phyloP scores from a whole-genome alignment of 176 grass and related monocot species.

The Cenchrus americanus region DNA sequence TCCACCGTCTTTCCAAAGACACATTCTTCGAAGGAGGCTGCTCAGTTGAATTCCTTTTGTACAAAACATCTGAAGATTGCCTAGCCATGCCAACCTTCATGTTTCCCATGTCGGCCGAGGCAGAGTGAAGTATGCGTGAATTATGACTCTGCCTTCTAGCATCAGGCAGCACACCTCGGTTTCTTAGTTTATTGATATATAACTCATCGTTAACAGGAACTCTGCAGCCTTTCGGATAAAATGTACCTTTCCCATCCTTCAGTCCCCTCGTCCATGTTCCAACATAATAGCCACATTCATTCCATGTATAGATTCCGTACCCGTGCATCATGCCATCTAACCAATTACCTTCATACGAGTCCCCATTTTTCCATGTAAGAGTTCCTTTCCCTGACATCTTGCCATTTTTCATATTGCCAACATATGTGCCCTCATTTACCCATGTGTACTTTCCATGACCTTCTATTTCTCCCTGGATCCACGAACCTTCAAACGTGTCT shows the following conservation, averaged over 20 bases:
- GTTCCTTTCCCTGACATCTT: slow-evolving; percentile 89
- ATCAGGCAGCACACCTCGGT: slow-evolving; percentile 77
- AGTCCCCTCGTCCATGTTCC: slow-evolving; percentile 95
- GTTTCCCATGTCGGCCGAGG: slow-evolving; percentile 80
- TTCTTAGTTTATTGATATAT: slow-evolving; percentile 78
- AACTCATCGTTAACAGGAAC: slow-evolving; percentile 66
- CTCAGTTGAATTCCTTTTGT: slow-evolving; percentile 51
- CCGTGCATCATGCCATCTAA: slow-evolving; percentile 90
- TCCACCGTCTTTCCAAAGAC: slow-evolving; percentile 92
- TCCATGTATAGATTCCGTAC: slow-evolving; percentile 86
- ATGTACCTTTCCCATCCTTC: slow-evolving; percentile 93
- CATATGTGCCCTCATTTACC: slow-evolving; percentile 74
- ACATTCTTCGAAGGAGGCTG: slow-evolving; percentile 57
- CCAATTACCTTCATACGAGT: slow-evolving; percentile 95
- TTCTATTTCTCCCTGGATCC: slow-evolving; percentile 89
- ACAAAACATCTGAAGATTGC: slow-evolving; percentile 38
- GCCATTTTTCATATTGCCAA: slow-evolving; percentile 89
- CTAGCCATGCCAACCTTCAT: slow-evolving; percentile 60
- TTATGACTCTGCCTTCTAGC: slow-evolving; percentile 71
- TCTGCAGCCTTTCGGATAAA: slow-evolving; percentile 92
- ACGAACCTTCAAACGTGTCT: slow-evolving; percentile 85
- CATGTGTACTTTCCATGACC: slow-evolving; percentile 89
- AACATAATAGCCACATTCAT: slow-evolving; percentile 74
- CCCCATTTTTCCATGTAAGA: slow-evolving; percentile 91
- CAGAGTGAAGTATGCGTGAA: slow-evolving; percentile 73